A percentile compares a stretch with the other conserved stretches of the same genome.
These are phyloP conservation scores for Porpolomopsis calyptriformis DNA, from an alignment of 768 basidiomycete genomes.

Conservation along the genomic window DNA sequence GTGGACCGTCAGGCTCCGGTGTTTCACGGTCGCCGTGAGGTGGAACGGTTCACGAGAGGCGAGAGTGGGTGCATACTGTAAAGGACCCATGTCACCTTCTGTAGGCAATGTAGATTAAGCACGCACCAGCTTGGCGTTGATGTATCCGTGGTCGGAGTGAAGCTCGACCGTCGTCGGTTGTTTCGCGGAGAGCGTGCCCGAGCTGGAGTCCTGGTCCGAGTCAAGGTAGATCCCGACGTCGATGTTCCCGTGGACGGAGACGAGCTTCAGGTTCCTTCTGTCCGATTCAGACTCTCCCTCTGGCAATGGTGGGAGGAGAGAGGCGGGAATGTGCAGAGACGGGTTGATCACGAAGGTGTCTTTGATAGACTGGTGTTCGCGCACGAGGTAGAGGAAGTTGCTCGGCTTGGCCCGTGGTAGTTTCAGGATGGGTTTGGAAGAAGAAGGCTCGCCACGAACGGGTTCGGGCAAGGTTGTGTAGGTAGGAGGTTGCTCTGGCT, in stretches of 20 bases:
- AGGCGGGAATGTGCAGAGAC: slow-evolving; percentile 25
- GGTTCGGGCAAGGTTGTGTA: too few species aligned
- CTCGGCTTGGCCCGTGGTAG: slow-evolving; percentile 16
- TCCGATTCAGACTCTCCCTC: slow-evolving; percentile 25
- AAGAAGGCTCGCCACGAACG: too few species aligned
- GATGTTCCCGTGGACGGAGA: slow-evolving; percentile 25
- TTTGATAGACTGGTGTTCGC: slow-evolving; percentile 20
- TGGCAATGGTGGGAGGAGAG: slow-evolving; percentile 29
- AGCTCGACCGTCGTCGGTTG: slow-evolving; percentile 13
- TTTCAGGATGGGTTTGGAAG: neutral
- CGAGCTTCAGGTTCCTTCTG: slow-evolving; percentile 29
- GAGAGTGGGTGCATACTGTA: neutral
- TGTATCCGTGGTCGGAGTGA: slow-evolving; percentile 19
- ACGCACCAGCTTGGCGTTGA: slow-evolving; percentile 18
- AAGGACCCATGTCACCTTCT: neutral
- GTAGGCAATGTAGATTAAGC: neutral
- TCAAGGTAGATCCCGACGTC: slow-evolving; percentile 31
- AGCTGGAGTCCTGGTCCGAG: slow-evolving; percentile 5
- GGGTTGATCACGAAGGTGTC: slow-evolving; percentile 37
- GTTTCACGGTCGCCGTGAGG: slow-evolving; percentile 14
- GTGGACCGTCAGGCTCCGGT: slow-evolving; percentile 24
- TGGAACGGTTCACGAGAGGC: slow-evolving; percentile 15
- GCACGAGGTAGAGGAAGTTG: slow-evolving; percentile 24
- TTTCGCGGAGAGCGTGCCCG: slow-evolving; percentile 4
- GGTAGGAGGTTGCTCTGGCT: too few species aligned